Evolutionary conservation across 495 filamentous ascomycete species (phyloP).

Genomic region (Sphaerosporella brunnea): DNA sequence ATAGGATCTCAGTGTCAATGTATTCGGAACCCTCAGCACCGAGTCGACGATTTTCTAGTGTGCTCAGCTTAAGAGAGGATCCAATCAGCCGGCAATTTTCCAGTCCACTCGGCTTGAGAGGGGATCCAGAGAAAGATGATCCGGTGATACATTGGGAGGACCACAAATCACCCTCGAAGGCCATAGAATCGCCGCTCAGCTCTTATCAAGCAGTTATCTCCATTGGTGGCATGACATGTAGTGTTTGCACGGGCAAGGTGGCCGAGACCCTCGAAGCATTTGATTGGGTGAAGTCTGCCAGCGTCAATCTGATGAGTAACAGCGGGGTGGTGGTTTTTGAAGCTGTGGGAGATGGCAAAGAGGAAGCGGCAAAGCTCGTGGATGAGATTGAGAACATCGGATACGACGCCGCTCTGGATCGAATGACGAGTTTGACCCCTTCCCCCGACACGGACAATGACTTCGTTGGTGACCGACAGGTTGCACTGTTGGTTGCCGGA

Average conservation of each 20-base stretch:
- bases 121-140: background rate
- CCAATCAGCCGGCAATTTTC: background rate
- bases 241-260: slow-evolving; percentile 57
- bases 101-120: background rate
- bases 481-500: background rate
- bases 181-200: too few relatives aligned
- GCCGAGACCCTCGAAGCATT: slow-evolving; percentile 42
- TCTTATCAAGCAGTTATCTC: slow-evolving; percentile 30
- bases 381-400: slow-evolving; percentile 2
- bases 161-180: too few relatives aligned
- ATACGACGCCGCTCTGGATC: slow-evolving; percentile 28
- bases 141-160: too few relatives aligned
- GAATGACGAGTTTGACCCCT: slow-evolving; percentile 32
- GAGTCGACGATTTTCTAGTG: background rate
- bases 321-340: slow-evolving; percentile 50
- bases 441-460: slow-evolving; percentile 25
- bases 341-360: slow-evolving; percentile 28
- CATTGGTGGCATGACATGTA: slow-evolving; percentile 76
- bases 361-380: slow-evolving; percentile 1
- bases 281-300: slow-evolving; percentile 44
- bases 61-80: background rate
- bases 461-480: background rate
- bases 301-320: slow-evolving; percentile 55
- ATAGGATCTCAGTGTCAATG: too few relatives aligned
- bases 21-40: background rate